Conservation (phyloP, 768 basidiomycete species). For the Boletus patriciae region DNA sequence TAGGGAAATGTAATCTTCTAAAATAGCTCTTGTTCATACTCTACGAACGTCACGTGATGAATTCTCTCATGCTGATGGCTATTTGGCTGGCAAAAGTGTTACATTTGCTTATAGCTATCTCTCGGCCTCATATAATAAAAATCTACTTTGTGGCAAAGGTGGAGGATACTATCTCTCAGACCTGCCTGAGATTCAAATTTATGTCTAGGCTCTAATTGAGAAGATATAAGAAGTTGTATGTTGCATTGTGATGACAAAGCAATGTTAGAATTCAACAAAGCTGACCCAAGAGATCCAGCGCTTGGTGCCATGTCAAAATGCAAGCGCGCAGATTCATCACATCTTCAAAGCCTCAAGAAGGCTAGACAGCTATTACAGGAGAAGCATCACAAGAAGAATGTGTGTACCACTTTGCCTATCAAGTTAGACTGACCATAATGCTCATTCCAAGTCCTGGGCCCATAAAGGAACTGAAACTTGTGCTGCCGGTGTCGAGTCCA, state of each 20-base stretch:
- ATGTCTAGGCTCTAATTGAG: not conserved
- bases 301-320: not conserved
- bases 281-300: too few relatives aligned
- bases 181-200: not conserved
- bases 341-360: not conserved
- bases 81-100: not conserved
- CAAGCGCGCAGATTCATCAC: not conserved
- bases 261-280: not conserved
- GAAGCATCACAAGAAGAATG: too few relatives aligned
- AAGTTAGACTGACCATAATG: too few relatives aligned
- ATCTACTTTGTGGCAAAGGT: not conserved
- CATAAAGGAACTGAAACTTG: too few relatives aligned
- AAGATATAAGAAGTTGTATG: not conserved
- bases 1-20: too few relatives aligned
- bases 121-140: not conserved
- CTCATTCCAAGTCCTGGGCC: too few relatives aligned
- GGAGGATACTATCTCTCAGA: not conserved
- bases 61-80: not conserved
- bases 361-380: not conserved
- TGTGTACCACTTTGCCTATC: too few relatives aligned
- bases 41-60: too few relatives aligned
- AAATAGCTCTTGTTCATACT: too few relatives aligned
- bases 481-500: too few relatives aligned
- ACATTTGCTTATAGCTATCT: not conserved
- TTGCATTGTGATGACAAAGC: not conserved